phyloP scores from a whole-genome alignment of 208 protist species.

The Trypanosoma conorhini region DNA sequence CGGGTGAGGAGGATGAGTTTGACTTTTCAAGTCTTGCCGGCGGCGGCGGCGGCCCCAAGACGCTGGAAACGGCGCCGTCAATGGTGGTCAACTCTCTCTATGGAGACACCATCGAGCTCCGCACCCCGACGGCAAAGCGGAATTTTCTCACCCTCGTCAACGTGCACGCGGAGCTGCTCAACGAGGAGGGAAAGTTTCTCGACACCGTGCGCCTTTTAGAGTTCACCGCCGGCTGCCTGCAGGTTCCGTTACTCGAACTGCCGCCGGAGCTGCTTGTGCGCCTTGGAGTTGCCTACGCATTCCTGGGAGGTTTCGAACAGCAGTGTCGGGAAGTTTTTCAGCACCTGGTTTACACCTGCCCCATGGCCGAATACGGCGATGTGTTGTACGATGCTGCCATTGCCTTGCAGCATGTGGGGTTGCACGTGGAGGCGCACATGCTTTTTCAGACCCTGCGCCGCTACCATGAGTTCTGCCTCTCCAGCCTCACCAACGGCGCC shows the following conservation, averaged over 20 bases:
- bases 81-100: slow-evolving; percentile 40
- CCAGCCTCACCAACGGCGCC: slow-evolving; percentile 4
- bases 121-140: slow-evolving; percentile 41
- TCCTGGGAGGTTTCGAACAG: slow-evolving; percentile 54
- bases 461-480: slow-evolving; percentile 66
- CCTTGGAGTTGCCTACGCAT: slow-evolving; percentile 80
- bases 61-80: slow-evolving; percentile 10
- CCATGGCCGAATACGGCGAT: slow-evolving; percentile 84
- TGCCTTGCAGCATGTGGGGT: slow-evolving; percentile 69
- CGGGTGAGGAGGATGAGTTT: slow-evolving; percentile 28
- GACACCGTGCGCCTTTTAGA: slow-evolving; percentile 74
- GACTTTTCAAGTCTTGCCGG: slow-evolving; percentile 25
- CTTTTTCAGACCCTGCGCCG: slow-evolving; percentile 68
- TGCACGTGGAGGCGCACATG: slow-evolving; percentile 55
- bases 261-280: slow-evolving; percentile 86
- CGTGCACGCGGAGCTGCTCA: slow-evolving; percentile 86
- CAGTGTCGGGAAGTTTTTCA: slow-evolving; percentile 81
- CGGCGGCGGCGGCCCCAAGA: not conserved
- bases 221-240: slow-evolving; percentile 61
- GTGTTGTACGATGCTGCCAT: slow-evolving; percentile 79
- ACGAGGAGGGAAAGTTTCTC: slow-evolving; percentile 78
- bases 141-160: slow-evolving; percentile 90
- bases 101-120: slow-evolving; percentile 51
- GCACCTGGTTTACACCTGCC: slow-evolving; percentile 73
- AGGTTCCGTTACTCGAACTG: slow-evolving; percentile 70